A percentile compares a stretch with the other conserved stretches of the same genome.
Conservation (phyloP, 305 asterid genomes). For the Fraxinus latifolia region DNA sequence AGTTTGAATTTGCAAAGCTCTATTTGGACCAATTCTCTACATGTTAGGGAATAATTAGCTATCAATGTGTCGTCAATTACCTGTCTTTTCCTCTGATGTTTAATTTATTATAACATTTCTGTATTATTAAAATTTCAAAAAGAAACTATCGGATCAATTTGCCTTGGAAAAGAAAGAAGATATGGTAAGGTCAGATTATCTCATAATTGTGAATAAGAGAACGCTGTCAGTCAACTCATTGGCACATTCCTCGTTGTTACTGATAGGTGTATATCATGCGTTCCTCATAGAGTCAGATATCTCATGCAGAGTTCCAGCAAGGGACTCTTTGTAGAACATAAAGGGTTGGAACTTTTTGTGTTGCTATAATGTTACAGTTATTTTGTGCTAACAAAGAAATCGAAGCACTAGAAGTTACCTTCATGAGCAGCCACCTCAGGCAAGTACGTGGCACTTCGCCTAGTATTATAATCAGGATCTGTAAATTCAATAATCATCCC, state of each 20-base stretch:
- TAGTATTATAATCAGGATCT: slow-evolving; percentile 61
- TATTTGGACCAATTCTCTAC: neutral
- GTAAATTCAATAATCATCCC: slow-evolving; percentile 92
- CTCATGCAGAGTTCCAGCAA: neutral
- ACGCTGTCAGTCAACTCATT: neutral
- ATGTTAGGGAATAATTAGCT: neutral
- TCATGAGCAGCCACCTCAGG: slow-evolving; percentile 98
- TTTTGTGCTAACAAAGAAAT: neutral
- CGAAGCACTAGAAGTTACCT: slow-evolving; percentile 43
- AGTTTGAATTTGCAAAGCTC: neutral
- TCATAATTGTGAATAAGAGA: neutral
- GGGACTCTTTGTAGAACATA: neutral
- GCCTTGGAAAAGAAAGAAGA: neutral
- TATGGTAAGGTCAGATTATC: neutral
- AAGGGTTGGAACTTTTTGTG: neutral
- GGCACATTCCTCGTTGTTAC: neutral
- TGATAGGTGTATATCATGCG: neutral
- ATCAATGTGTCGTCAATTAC: neutral
- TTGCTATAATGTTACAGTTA: neutral
- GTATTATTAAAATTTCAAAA: neutral
- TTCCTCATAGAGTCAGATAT: neutral
- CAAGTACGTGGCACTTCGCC: slow-evolving; percentile 90
- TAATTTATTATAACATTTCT: neutral
- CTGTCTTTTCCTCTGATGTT: neutral
- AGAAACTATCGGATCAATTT: neutral